Base-by-base conservation (phyloP, 1,284 basidiomycete genomes). In the Ceratobasidium theobromae region DNA sequence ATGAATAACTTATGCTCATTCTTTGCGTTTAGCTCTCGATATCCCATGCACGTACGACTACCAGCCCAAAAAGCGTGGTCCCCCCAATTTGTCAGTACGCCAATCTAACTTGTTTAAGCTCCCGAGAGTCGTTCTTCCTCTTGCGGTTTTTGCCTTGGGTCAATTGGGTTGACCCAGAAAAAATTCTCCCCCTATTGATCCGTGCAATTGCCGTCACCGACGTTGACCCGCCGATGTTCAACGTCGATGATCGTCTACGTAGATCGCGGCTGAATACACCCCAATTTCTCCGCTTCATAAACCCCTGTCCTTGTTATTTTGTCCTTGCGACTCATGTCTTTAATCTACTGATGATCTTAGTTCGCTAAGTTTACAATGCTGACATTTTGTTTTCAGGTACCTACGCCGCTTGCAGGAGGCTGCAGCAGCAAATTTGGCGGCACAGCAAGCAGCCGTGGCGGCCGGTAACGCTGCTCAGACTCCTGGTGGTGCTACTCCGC, bases 41-140 rank as follows among this genome's bases (percentile, higher is more conserved):
- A 89, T 93, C 65, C 83, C 87, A 12, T 94, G 91, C 75, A 93
- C 91, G 0, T 95, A 93, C 72, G 89, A 93, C 72, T 94, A 94
- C 75, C 89, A 91, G 76, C 92, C 92, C 16, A 93, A 93, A 81
- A 94, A 94, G 76, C 81, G 92, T 66, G 92, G 92, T 0, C 92
- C 92, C 3, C 92, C 91, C 0, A 94, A 94, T 76, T 79, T 93
- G 89, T 93, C 75, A 77, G 86, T 79, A 25, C 35, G 64, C 43
- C n/a, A 23, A 18, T 68, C 41, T 51, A 48, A 58, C 25, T 14
- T 27, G 30, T 38, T 45, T 49, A 23, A 45, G 23, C 41, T 33
- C 57, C 45, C 46, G 57, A 40, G 41, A 43, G 57, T 32, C 45
- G 49, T 38, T 23, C 21, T 23, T 49, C 57, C 46, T 49, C 49